Evolutionary conservation across 1,284 basidiomycete species (phyloP).

Genomic region (Volvariella volvacea): DNA sequence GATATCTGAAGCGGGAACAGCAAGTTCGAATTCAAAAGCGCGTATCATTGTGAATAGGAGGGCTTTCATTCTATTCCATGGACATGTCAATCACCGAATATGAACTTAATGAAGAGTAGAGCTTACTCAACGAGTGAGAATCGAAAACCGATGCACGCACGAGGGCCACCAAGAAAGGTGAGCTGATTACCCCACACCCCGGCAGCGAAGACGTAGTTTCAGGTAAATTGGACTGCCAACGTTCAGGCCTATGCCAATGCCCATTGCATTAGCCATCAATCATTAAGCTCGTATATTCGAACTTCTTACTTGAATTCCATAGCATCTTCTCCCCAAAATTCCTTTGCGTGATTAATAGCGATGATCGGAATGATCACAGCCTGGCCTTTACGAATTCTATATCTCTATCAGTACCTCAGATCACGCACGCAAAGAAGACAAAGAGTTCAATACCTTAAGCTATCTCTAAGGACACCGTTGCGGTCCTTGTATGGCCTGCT

Average conservation of each 20-base stretch:
- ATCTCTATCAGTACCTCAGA: too few species aligned
- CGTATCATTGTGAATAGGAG: slow-evolving; percentile 51
- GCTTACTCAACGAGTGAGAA: slow-evolving; percentile 61
- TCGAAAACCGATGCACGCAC: slow-evolving; percentile 63
- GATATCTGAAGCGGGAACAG: slow-evolving; percentile 37
- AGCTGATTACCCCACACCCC: slow-evolving; percentile 55
- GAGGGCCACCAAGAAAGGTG: slow-evolving; percentile 55
- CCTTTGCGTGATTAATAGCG: slow-evolving; percentile 35
- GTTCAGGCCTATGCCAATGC: slow-evolving; percentile 38
- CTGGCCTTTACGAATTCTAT: slow-evolving; percentile 35
- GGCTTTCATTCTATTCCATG: slow-evolving; percentile 41
- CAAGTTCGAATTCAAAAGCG: slow-evolving; percentile 49
- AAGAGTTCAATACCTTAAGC: slow-evolving; percentile 22
- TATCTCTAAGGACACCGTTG: slow-evolving; percentile 28
- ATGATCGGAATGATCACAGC: slow-evolving; percentile 40
- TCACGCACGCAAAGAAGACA: not conserved
- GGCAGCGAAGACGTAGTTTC: slow-evolving; percentile 40
- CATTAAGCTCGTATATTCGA: not conserved
- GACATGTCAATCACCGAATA: not conserved
- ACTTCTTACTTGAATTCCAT: slow-evolving; percentile 38
- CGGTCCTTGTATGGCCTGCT: slow-evolving; percentile 33
- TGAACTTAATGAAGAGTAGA: not conserved
- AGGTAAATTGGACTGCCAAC: slow-evolving; percentile 48
- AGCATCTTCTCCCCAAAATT: slow-evolving; percentile 52
- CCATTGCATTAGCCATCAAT: not conserved